Conservation (phyloP, 2,329 filamentous ascomycete genomes). For the Leptographium procerum region DNA sequence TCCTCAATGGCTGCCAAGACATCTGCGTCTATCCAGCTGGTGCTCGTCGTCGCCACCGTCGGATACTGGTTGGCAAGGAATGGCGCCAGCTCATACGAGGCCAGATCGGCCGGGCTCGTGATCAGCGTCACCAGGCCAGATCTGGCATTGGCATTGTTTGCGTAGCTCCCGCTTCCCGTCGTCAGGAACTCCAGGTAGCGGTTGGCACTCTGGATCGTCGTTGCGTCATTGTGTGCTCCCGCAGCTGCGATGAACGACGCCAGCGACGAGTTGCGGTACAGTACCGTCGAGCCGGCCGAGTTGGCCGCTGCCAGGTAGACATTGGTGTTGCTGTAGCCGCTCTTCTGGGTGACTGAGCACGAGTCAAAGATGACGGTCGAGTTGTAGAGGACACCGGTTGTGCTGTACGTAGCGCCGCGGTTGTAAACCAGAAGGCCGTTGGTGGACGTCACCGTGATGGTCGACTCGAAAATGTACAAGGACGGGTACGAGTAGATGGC, state of each 20-base stretch:
- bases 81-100: slow-evolving; percentile 21
- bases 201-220: slow-evolving; percentile 20
- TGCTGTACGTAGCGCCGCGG: slow-evolving; percentile 20
- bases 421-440: slow-evolving; percentile 27
- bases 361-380: slow-evolving; percentile 30
- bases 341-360: slow-evolving; percentile 23
- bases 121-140: slow-evolving; percentile 22
- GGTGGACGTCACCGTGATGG: slow-evolving; percentile 25
- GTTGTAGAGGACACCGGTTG: slow-evolving; percentile 19
- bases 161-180: slow-evolving; percentile 28
- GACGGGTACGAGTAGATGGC: slow-evolving; percentile 27
- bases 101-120: slow-evolving; percentile 21
- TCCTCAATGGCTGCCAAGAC: slow-evolving; percentile 21
- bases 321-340: slow-evolving; percentile 22
- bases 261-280: slow-evolving; percentile 28
- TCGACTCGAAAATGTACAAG: slow-evolving; percentile 30
- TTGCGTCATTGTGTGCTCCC: slow-evolving; percentile 20
- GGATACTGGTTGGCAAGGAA: slow-evolving; percentile 24
- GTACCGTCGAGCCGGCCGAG: slow-evolving; percentile 24
- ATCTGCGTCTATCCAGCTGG: slow-evolving; percentile 25
- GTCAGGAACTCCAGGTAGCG: slow-evolving; percentile 30
- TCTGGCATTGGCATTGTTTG: slow-evolving; percentile 22
- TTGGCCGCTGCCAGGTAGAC: slow-evolving; percentile 32
- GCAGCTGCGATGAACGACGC: slow-evolving; percentile 24
- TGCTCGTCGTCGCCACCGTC: slow-evolving; percentile 20